phyloP scores from a whole-genome alignment of 2,329 filamentous ascomycete species.

The Exophiala alcalophila region DNA sequence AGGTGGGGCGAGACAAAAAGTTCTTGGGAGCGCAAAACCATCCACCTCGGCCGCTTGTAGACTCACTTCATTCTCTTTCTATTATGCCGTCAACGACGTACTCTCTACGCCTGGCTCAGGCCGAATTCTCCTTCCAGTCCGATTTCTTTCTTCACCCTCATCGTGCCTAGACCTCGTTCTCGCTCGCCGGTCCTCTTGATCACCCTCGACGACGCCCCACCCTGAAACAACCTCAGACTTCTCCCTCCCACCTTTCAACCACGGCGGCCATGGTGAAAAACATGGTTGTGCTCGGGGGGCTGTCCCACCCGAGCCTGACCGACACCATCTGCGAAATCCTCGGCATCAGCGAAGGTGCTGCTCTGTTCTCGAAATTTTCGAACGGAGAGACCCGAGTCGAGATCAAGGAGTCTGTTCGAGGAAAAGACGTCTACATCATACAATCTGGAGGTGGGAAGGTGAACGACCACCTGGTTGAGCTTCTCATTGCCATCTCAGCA shows the following conservation, averaged over 20 bases:
- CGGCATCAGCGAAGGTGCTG: slow-evolving; percentile 78
- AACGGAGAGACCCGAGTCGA: slow-evolving; percentile 94
- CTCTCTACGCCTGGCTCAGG: slow-evolving; percentile 8
- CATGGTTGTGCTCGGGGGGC: slow-evolving; percentile 88
- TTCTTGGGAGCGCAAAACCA: slow-evolving; percentile 5
- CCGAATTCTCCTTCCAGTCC: background rate
- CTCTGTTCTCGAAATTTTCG: slow-evolving; percentile 86
- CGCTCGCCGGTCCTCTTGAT: no score
- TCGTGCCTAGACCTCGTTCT: no score
- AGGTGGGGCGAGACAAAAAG: slow-evolving; percentile 27
- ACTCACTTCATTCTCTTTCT: slow-evolving; percentile 9
- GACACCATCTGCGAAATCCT: slow-evolving; percentile 85
- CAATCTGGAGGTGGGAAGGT: slow-evolving; percentile 89
- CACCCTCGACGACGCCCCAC: no score
- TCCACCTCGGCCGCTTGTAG: background rate
- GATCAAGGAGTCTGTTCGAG: slow-evolving; percentile 92
- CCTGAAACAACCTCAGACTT: no score
- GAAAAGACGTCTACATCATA: slow-evolving; percentile 98
- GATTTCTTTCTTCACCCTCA: background rate
- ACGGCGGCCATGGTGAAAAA: slow-evolving; percentile 76
- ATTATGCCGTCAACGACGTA: slow-evolving; percentile 19
- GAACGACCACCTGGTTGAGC: slow-evolving; percentile 94
- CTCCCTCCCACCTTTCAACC: background rate
- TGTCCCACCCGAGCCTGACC: slow-evolving; percentile 84
- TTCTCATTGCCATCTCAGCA: slow-evolving; percentile 97